Percentiles rank a stretch among this genome's conserved stretches.
These are phyloP conservation scores for Aspergillus calidoustus DNA, from an alignment of 2,329 filamentous ascomycete genomes.

Conservation along the genomic window DNA sequence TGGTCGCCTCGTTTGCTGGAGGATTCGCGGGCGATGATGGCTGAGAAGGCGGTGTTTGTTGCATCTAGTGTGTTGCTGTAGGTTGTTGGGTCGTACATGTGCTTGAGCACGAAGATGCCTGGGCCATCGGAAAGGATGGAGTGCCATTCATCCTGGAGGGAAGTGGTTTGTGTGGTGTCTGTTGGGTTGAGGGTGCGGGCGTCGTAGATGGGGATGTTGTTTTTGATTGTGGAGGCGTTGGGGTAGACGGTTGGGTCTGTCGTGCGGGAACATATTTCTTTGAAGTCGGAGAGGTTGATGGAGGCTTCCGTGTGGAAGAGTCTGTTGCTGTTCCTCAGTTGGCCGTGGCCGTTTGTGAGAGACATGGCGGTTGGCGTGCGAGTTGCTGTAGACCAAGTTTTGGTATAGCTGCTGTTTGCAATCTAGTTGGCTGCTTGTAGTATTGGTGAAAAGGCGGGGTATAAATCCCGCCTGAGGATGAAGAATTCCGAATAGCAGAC, in stretches of 20 bases:
- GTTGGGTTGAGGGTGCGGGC: slow-evolving; percentile 44
- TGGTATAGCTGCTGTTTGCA: neutral
- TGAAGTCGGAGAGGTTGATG: slow-evolving; percentile 47
- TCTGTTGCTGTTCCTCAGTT: slow-evolving; percentile 15
- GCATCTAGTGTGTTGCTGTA: slow-evolving; percentile 45
- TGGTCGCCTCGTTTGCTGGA: slow-evolving; percentile 59
- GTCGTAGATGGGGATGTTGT: slow-evolving; percentile 63
- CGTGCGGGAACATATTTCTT: slow-evolving; percentile 50
- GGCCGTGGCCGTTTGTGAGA: neutral
- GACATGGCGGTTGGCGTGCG: slow-evolving; percentile 1
- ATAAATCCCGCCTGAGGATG: slow-evolving; percentile 6
- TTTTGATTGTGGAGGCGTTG: slow-evolving; percentile 49
- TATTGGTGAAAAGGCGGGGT: neutral
- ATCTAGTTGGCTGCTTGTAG: too few relatives aligned
- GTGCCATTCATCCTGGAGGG: slow-evolving; percentile 65
- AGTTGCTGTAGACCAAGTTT: neutral
- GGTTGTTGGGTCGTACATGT: slow-evolving; percentile 52
- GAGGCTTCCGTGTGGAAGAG: slow-evolving; percentile 28
- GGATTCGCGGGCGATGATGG: slow-evolving; percentile 55
- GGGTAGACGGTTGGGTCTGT: slow-evolving; percentile 50
- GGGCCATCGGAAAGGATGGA: slow-evolving; percentile 61
- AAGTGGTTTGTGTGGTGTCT: slow-evolving; percentile 33
- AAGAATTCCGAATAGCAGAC: slow-evolving; percentile 12
- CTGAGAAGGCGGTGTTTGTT: slow-evolving; percentile 54
- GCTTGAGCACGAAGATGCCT: slow-evolving; percentile 63